Base-by-base conservation (phyloP, 306 rosid species). In the Gleditsia sinensis region DNA sequence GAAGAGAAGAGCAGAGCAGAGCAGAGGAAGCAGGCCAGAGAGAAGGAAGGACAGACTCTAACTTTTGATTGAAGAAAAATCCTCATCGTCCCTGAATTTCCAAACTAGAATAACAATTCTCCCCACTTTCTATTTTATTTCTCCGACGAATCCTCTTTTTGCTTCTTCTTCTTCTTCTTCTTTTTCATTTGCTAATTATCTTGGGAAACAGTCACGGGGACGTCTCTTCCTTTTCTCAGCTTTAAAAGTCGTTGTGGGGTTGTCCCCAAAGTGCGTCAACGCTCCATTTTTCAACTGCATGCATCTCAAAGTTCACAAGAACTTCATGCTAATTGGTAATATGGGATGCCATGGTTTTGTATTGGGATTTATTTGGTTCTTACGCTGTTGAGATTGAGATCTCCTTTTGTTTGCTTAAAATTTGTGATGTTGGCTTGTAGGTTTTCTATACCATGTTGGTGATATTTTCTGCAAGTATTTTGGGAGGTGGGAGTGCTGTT, bases 121-220 rank as follows among this genome's bases (percentile, higher is more conserved):
- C 67, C 36, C 11, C 23, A 48, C 65, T 80, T 78, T 88, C 69
- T 67, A 55, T 78, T 42, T n/a, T 4, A 40, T 71, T 42, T 60
- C 73, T 64, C 36, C 68, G 75, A 72, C 53, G 37, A 21, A 30
- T 68, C 19, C 33, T 60, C 55, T 21, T 17, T 19, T 3, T 0
- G 1, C 2, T 13, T 5, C 45, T 39, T n/a, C n/a, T n/a, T n/a
- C n/a, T n/a, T n/a, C n/a, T 42, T 42, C 20, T 14, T 63, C 42
- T 51, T 2, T 30, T 17, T 24, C 23, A 14, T 45, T 34, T 32
- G 3, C 0, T 67, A 25, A 37, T 67, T 20, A 40, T 70, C 36
- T 28, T n/a, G 28, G 69, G 48, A 42, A 59, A 45, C 67, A 40
- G n/a, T 76, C 77, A 13, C 51, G 42, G 82, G 84, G 56, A 60